Conservation (phyloP, 163 green algal species). For the Scenedesmus sp. region DNA sequence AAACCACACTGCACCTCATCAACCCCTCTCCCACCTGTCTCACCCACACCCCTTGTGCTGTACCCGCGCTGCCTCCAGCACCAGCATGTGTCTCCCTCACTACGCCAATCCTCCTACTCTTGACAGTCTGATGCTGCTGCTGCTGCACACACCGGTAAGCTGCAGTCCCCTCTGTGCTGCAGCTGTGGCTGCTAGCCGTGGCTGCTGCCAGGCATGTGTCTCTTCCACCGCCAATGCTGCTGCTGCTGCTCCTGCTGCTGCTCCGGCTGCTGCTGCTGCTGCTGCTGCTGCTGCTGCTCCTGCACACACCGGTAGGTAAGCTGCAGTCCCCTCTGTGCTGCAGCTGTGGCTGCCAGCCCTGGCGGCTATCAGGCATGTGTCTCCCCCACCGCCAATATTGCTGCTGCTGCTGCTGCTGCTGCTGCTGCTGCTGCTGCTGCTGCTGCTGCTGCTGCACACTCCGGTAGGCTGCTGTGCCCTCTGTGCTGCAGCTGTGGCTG, state of each 20-base stretch:
- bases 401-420: neutral
- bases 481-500: slow-evolving; percentile 60
- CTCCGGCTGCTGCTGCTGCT: neutral
- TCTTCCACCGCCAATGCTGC: neutral
- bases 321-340: slow-evolving; percentile 66
- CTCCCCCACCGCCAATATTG: neutral
- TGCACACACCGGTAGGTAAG: neutral
- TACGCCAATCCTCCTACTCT: neutral
- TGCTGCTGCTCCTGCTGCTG: neutral
- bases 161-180: slow-evolving; percentile 66
- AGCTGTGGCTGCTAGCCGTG: slow-evolving; percentile 43
- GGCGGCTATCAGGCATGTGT: neutral
- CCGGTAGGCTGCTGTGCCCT: slow-evolving; percentile 54
- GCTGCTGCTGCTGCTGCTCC: neutral
- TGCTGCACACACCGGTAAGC: neutral
- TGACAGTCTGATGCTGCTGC: neutral
- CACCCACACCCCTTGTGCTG: no score
- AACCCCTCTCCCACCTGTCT: no score
- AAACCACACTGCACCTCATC: no score
- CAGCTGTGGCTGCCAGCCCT: slow-evolving; percentile 46
- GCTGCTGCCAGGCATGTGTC: slow-evolving; percentile 3
- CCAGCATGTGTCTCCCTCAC: no score
- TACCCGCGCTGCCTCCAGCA: neutral
- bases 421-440: neutral
- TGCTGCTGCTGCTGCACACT: neutral